Base-by-base conservation (phyloP, 805 yeast species). In the Zygotorulaspora chibaensis region DNA sequence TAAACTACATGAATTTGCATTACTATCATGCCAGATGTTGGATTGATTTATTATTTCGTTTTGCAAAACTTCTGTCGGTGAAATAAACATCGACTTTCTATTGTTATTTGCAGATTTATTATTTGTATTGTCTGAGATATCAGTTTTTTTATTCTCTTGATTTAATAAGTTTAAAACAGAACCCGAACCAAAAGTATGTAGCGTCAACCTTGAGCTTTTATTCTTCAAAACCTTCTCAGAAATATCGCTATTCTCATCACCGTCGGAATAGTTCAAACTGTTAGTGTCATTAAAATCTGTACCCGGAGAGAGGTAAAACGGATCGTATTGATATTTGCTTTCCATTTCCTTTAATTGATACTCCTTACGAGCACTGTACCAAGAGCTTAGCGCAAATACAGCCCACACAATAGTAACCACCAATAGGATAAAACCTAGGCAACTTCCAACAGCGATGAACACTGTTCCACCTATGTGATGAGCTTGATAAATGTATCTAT, bases 361-460 rank as follows among this genome's bases (percentile, higher is more conserved):
- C 10, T 67, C 68, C 13, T 54, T 53, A 42, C 60, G 62, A 12
- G 59, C 55, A 11, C 65, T 58, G 13, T 42, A 38, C 61, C 62
- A 51, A 13, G 62, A 61, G 30, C 56, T 55, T n/a, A 57, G 26
- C 6, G 58, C 46, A 3, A 59, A 26, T 7, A 61, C 39, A 4
- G 56, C 38, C 50, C 71, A 50, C 2, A 63, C 42, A 3, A 61
- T 17, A 2, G 51, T 35, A 3, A 63, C 30, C 2, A 61, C 40
- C 2, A 64, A 17, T 13, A 77, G 60, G 2, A 82, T 62, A 27
- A 79, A 76, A 0, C 82, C 87, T 12, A 86, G 71, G 30, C 80
- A 74, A 20, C 81, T 72, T 2, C 93, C 96, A 48, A 85, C 81
- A 0, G 84, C 84, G 37, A 87, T 84, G 66, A 85, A 87, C 3